These are phyloP conservation scores for Xerocomus nothofagi DNA, from an alignment of 1,284 basidiomycete species.

Conservation along the genomic window DNA sequence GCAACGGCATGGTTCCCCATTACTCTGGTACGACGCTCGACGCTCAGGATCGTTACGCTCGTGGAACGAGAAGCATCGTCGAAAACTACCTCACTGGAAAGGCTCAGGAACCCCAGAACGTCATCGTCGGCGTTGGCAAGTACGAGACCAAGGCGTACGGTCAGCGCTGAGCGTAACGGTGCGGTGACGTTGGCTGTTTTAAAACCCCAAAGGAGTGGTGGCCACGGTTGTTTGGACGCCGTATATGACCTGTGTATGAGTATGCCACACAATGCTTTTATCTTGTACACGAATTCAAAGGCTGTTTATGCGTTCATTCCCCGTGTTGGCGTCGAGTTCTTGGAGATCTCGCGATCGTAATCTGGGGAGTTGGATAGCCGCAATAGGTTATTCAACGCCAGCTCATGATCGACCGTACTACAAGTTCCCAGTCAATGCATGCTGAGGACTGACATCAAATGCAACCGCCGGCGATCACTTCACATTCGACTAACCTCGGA, in stretches of 20 bases:
- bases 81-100: conserved; percentile 72
- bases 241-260: neutral
- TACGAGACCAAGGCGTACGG: conserved; percentile 69
- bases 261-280: neutral
- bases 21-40: conserved; percentile 91
- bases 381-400: no score
- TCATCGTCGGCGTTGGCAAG: conserved; percentile 73
- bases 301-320: neutral
- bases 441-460: no score
- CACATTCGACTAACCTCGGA: no score
- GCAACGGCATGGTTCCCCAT: conserved; percentile 87
- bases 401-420: no score
- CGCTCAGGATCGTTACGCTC: conserved; percentile 87
- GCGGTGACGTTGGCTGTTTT: neutral
- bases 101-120: conserved; percentile 74
- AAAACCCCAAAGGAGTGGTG: neutral
- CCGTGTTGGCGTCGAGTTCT: no score
- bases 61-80: conserved; percentile 79
- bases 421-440: neutral
- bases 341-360: neutral
- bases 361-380: no score
- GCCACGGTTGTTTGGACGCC: neutral
- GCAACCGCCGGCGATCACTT: no score
- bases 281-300: neutral
- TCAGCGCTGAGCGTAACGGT: conserved; percentile 30